A percentile compares a stretch with the other conserved stretches of the same genome.
phyloP scores from a whole-genome alignment of 495 filamentous ascomycete species.

The Tuber umbilicatum region DNA sequence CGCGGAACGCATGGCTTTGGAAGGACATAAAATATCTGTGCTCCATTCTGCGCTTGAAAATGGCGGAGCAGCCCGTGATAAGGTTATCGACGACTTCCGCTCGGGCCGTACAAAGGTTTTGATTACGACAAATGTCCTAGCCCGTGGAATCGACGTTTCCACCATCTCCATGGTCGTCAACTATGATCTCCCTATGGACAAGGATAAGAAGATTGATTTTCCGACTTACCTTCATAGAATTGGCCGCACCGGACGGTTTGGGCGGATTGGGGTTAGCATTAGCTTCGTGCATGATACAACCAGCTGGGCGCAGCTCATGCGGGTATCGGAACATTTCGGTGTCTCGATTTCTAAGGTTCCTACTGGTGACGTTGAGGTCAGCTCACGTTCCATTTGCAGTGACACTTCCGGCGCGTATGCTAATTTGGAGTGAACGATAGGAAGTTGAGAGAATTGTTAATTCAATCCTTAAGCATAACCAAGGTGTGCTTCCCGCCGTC shows the following conservation, averaged over 20 bases:
- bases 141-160: constrained; percentile 92
- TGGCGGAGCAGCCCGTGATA: constrained; percentile 64
- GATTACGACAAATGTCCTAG: constrained; percentile 94
- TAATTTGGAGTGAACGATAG: constrained; percentile 14
- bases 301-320: constrained; percentile 65
- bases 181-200: constrained; percentile 63
- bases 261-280: constrained; percentile 88
- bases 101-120: constrained; percentile 81
- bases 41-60: constrained; percentile 73
- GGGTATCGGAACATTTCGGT: constrained; percentile 55
- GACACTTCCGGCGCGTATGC: neutral
- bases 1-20: constrained; percentile 68
- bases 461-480: constrained; percentile 28
- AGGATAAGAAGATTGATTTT: constrained; percentile 56
- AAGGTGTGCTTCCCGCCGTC: neutral
- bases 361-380: constrained; percentile 36
- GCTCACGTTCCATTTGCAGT: neutral
- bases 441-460: constrained; percentile 38
- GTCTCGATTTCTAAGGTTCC: constrained; percentile 37
- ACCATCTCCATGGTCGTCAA: constrained; percentile 98
- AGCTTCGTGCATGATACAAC: constrained; percentile 74
- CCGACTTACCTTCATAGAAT: constrained; percentile 98
- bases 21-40: constrained; percentile 90
- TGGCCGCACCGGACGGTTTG: constrained; percentile 92
- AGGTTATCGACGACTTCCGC: constrained; percentile 80